Base-by-base conservation (phyloP, 129 eudicot species). In the Rutidosis leptorrhynchoides region DNA sequence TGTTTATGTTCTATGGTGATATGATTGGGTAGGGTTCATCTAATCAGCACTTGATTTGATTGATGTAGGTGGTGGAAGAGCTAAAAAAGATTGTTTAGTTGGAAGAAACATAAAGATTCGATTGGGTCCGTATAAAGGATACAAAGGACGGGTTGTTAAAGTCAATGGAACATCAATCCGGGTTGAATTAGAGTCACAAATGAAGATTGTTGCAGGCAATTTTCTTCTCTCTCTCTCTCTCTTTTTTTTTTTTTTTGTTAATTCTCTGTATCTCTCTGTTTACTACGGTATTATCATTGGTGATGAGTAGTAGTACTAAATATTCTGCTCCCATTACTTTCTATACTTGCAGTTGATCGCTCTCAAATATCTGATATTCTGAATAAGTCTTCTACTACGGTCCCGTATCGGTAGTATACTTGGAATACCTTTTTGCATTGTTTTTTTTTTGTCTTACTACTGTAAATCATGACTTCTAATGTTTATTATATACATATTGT, bases 271-370 rank as follows among this genome's bases (percentile, higher is more conserved):
- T 77, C 6, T 54, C 3, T 24, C 58, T 37, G 23, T 72, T n/a
- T n/a, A n/a, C n/a, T n/a, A n/a, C n/a, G n/a, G n/a, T n/a, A n/a
- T n/a, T n/a, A n/a, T n/a, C n/a, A n/a, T n/a, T n/a, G n/a, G n/a
- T n/a, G n/a, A n/a, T n/a, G n/a, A n/a, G n/a, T n/a, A n/a, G n/a
- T 3, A 29, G 33, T 29, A 29, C 4, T 29, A 29, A 29, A 1
- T 3, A 3, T 6, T 29, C 5, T 6, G 4, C 6, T 6, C 56
- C 65, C 23, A n/a, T 69, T 55, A 55, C 73, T 58, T 14, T n/a
- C n/a, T n/a, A n/a, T n/a, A n/a, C n/a, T n/a, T 77, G 81, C 94
- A 91, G 96, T 87, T 70, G 89, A 91, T 21, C 94, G 96, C 2
- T 69, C 80, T 46, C 73, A 76, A 24, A 73, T 91, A 16, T 59